These are phyloP conservation scores for Xylariales sp. DNA, from an alignment of 2,329 filamentous ascomycete species.

Conservation along the genomic window DNA sequence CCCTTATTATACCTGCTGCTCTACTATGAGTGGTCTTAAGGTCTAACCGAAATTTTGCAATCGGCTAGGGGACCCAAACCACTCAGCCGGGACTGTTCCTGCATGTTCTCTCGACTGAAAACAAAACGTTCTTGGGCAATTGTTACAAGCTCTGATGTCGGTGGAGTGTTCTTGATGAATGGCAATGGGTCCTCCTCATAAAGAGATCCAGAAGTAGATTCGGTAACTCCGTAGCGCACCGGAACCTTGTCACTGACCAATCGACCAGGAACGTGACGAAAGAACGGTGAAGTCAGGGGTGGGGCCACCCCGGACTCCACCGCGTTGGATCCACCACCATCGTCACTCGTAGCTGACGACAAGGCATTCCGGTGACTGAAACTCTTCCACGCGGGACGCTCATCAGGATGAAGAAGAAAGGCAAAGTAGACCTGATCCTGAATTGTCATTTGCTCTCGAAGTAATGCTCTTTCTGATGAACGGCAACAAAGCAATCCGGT, in stretches of 20 bases:
- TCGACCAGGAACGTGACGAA: constrained; percentile 6
- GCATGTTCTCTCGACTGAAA: neutral
- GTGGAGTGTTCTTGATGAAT: constrained; percentile 1
- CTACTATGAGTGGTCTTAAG: too few relatives aligned
- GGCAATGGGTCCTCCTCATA: constrained; percentile 1
- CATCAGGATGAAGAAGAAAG: too few relatives aligned
- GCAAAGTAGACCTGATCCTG: too few relatives aligned
- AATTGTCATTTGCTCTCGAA: too few relatives aligned
- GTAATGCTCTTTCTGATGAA: too few relatives aligned
- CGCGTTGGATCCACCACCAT: neutral
- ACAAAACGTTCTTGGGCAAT: neutral
- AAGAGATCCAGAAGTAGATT: too few relatives aligned
- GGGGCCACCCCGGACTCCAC: neutral
- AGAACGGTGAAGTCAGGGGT: too few relatives aligned
- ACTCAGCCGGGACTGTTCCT: neutral
- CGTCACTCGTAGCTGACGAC: neutral
- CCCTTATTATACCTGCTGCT: neutral
- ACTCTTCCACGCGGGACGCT: too few relatives aligned
- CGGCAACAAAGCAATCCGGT: too few relatives aligned
- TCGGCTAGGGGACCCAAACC: too few relatives aligned
- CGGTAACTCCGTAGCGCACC: neutral
- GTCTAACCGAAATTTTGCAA: too few relatives aligned
- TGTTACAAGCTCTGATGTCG: neutral
- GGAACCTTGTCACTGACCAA: constrained; percentile 1
- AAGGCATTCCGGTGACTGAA: too few relatives aligned